A percentile compares a stretch with the other conserved stretches of the same genome.
These are phyloP conservation scores for Geotrichum histeridarum DNA, from an alignment of 1,139 yeast species.

Conservation along the genomic window DNA sequence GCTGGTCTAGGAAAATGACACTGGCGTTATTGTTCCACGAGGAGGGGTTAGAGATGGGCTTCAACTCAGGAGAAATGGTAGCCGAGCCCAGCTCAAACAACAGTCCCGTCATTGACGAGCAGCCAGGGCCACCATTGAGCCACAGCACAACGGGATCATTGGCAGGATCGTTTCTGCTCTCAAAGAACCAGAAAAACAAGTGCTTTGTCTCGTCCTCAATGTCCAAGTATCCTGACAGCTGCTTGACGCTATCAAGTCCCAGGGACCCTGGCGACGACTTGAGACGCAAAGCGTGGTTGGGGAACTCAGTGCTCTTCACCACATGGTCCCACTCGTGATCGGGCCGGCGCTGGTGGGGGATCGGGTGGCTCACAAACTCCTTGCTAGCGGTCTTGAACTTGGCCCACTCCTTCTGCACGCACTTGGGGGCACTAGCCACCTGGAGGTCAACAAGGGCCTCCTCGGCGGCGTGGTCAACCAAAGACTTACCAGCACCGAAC, in stretches of 20 bases:
- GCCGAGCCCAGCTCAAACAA: conserved; percentile 90
- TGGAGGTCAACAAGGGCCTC: background rate
- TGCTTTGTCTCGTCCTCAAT: conserved; percentile 73
- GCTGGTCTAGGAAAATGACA: conserved; percentile 89
- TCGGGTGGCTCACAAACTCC: conserved; percentile 2
- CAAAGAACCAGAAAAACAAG: conserved; percentile 80
- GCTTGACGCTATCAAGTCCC: conserved; percentile 68
- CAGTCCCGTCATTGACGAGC: conserved; percentile 85
- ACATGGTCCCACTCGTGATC: conserved; percentile 28
- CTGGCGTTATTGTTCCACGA: conserved; percentile 90
- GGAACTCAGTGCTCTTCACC: conserved; percentile 24
- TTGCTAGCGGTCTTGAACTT: background rate
- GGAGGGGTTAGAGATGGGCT: conserved; percentile 69
- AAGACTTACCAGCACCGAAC: background rate
- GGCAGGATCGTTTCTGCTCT: conserved; percentile 80
- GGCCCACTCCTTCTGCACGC: background rate
- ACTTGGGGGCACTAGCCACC: background rate
- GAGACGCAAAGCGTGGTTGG: conserved; percentile 32
- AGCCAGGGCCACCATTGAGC: conserved; percentile 92
- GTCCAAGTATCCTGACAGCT: conserved; percentile 83
- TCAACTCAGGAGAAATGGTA: conserved; percentile 57
- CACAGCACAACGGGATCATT: conserved; percentile 82
- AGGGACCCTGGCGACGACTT: conserved; percentile 54
- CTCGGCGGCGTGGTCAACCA: background rate
- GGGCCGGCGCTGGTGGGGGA: conserved; percentile 4